Evolutionary conservation across 345 rosid genomes (phyloP).

Genomic region (Populus euphratica): DNA sequence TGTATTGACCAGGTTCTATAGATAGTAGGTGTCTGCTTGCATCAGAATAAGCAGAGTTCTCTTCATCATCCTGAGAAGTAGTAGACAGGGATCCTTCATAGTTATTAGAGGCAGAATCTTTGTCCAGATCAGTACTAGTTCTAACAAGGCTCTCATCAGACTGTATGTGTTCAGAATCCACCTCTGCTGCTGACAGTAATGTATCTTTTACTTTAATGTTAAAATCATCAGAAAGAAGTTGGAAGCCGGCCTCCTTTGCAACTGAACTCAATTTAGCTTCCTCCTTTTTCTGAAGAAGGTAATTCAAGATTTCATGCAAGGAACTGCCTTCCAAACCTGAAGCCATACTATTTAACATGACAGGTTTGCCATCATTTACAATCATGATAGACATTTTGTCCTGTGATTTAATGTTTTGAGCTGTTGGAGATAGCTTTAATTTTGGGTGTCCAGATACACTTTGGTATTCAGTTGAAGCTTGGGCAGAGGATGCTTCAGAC

Average conservation of each 20-base stretch:
- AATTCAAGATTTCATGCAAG: slow-evolving; percentile 59
- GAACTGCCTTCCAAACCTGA: slow-evolving; percentile 61
- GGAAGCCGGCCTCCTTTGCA: slow-evolving; percentile 85
- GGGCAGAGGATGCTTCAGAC: slow-evolving; percentile 34
- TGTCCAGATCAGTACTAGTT: slow-evolving; percentile 22
- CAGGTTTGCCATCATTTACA: slow-evolving; percentile 58
- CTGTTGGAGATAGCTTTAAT: slow-evolving; percentile 33
- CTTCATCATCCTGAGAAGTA: slow-evolving; percentile 32
- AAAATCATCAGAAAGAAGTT: slow-evolving; percentile 71
- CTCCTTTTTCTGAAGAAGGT: slow-evolving; percentile 61
- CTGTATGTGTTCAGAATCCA: slow-evolving; percentile 38
- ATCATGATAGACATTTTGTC: slow-evolving; percentile 73
- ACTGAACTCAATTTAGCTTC: slow-evolving; percentile 59
- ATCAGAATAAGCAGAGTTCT: slow-evolving; percentile 24
- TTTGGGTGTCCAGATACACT: slow-evolving; percentile 42
- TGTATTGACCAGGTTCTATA: slow-evolving; percentile 30
- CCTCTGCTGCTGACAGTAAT: slow-evolving; percentile 36
- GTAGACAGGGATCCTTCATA: slow-evolving; percentile 25
- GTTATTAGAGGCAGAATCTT: slow-evolving; percentile 34
- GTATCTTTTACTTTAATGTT: slow-evolving; percentile 43
- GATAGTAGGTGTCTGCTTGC: slow-evolving; percentile 27
- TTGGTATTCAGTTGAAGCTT: slow-evolving; percentile 28
- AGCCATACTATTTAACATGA: slow-evolving; percentile 44
- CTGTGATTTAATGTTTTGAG: slow-evolving; percentile 45
- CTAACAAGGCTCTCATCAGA: slow-evolving; percentile 34